Evolutionary conservation across 306 rosid genomes (phyloP), one percentile per base, ranked within the genome.

Genomic region (Corylus avellana): DNA sequence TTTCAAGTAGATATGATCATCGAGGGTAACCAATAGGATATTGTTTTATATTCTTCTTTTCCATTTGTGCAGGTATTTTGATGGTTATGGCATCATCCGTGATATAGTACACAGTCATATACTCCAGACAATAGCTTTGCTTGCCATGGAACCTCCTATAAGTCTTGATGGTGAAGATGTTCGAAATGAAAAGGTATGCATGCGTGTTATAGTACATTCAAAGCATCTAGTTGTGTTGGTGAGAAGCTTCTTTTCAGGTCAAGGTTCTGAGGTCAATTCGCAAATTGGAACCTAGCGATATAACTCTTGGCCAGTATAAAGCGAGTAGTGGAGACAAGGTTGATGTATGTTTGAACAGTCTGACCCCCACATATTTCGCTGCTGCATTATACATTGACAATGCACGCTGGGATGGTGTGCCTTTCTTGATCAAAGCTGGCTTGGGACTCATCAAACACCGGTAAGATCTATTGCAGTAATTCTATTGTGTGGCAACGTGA

Each of bases 371-470:
- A 61, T 94, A 91, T 87, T 92, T 91, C 14, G 92, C 97, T 67
- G 90, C 94, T 87, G 97, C 93, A 63, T 70, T 94, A 73, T 90
- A 86, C 80, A 89, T 91, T 57, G 93, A 94, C 84, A 94, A 92
- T 84, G 97, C 95, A 76, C 88, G 97, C n/a, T 94, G 98, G 97
- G 97, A 94, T 70, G 98, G 98, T 29, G 98, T 94, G 81, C 98
- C 98, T 54, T 94, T 94, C 83, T 77, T 92, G 86, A 86, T 94
- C 75, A 94, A 90, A 83, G 81, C 94, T 37, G 98, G 98, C 85
- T 68, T 92, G 74, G 97, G 97, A 75, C 98, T 94, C 81, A 91
- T 92, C 80, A 83, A 92, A 71, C 97, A 92, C 91, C 86, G 94
- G 98, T 94, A 83, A 83, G 76, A 75, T 56, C 67, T 80, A 44